A percentile compares a stretch with the other conserved stretches of the same genome.
Evolutionary conservation across 2,329 filamentous ascomycete species (phyloP).

Genomic region (Diaporthe longicolla): DNA sequence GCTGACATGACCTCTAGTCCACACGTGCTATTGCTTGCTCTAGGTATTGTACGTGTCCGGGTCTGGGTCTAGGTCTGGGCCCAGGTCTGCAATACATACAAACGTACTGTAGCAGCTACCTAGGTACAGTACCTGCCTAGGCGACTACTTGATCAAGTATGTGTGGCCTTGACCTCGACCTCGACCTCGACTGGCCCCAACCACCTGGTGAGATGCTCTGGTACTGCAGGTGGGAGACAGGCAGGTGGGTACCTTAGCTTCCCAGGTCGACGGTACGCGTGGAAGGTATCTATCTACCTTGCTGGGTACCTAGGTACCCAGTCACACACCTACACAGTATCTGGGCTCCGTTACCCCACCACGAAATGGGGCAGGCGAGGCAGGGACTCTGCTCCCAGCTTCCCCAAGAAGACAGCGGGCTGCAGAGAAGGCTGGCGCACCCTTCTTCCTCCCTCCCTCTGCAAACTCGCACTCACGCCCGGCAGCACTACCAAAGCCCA

Average conservation of each 20-base stretch:
- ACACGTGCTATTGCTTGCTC: background rate
- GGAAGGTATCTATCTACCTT: background rate
- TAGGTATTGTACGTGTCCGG: too few relatives aligned
- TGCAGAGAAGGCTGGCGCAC: constrained; percentile 16
- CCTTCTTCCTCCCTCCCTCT: background rate
- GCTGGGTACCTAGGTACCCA: background rate
- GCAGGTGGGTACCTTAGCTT: constrained; percentile 8
- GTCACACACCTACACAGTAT: too few relatives aligned
- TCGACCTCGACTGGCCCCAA: background rate
- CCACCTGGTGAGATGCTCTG: background rate
- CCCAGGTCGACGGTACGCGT: background rate
- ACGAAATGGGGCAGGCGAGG: constrained; percentile 5
- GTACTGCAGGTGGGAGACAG: background rate
- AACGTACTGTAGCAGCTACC: too few relatives aligned
- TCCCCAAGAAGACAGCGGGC: constrained; percentile 3
- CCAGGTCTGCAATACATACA: background rate
- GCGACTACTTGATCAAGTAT: too few relatives aligned
- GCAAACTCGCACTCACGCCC: background rate
- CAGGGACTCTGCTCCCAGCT: background rate
- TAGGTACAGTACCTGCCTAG: too few relatives aligned
- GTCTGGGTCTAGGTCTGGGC: background rate
- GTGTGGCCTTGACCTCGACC: background rate
- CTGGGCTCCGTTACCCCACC: constrained; percentile 4
- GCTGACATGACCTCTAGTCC: constrained; percentile 25
- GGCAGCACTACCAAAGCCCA: constrained; percentile 14